A percentile compares a stretch with the other conserved stretches of the same genome.
These are phyloP conservation scores for Vigna trinervia DNA, from an alignment of 306 rosid species.

Conservation along the genomic window DNA sequence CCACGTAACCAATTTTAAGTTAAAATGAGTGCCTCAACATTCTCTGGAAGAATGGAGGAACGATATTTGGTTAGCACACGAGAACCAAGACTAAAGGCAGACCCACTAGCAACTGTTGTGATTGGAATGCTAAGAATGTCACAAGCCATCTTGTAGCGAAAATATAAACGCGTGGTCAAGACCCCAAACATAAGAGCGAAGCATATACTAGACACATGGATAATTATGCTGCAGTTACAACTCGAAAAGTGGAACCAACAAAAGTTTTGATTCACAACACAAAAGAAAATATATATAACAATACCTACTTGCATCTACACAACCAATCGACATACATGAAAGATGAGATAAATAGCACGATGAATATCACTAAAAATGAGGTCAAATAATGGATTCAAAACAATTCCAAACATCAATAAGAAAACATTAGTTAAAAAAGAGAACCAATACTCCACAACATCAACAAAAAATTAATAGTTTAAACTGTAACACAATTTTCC, in stretches of 20 bases:
- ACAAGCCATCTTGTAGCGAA: neutral
- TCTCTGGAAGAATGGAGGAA: too few species aligned
- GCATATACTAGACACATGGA: neutral
- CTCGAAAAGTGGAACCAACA: neutral
- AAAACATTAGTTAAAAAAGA: neutral
- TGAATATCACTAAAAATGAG: slow-evolving; percentile 10
- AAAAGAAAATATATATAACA: neutral
- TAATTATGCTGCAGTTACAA: neutral
- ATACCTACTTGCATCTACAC: slow-evolving; percentile 12
- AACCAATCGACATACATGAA: slow-evolving; percentile 3
- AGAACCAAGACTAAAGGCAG: too few species aligned
- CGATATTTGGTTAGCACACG: too few species aligned
- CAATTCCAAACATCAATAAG: neutral
- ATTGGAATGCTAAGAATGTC: too few species aligned
- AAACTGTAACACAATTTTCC: neutral
- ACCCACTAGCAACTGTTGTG: too few species aligned
- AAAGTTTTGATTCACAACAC: neutral
- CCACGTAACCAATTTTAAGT: too few species aligned
- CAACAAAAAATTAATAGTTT: neutral
- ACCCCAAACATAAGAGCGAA: neutral
- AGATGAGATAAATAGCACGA: neutral
- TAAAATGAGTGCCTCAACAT: too few species aligned
- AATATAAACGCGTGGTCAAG: slow-evolving; percentile 10
- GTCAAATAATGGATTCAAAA: slow-evolving; percentile 25
- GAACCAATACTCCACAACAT: neutral